These are phyloP conservation scores for Fusarium sp. DNA, from an alignment of 2,329 filamentous ascomycete species.

Conservation along the genomic window DNA sequence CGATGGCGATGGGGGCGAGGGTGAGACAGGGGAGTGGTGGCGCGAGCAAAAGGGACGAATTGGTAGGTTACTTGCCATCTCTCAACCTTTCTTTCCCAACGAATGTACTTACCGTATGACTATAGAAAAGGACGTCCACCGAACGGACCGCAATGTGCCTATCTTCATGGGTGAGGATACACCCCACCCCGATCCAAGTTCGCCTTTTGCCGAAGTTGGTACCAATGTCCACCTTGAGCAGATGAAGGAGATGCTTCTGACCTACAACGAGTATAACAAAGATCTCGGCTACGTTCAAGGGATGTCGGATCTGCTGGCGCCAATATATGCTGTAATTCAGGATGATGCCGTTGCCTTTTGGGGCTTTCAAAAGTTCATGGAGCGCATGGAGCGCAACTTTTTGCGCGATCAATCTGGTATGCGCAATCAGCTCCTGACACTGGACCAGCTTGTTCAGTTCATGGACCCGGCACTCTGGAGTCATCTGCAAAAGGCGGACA, in stretches of 20 bases:
- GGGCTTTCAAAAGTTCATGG: constrained; percentile 96
- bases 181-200: constrained; percentile 95
- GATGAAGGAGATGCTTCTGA: constrained; percentile 98
- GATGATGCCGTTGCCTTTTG: constrained; percentile 98
- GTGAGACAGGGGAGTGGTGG: constrained; percentile 94
- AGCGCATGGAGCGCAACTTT: constrained; percentile 98
- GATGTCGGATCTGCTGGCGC: constrained; percentile 96
- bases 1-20: constrained; percentile 82
- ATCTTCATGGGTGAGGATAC: constrained; percentile 97
- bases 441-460: constrained; percentile 95
- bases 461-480: constrained; percentile 96
- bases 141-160: constrained; percentile 94
- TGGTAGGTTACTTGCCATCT: constrained; percentile 70
- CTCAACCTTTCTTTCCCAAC: constrained; percentile 12
- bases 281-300: constrained; percentile 97
- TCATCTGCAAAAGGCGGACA: constrained; percentile 90
- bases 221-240: constrained; percentile 99
- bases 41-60: constrained; percentile 93
- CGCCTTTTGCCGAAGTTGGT: constrained; percentile 90
- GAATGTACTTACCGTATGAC: constrained; percentile 32
- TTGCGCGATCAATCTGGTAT: constrained; percentile 96
- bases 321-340: constrained; percentile 96
- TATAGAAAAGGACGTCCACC: constrained; percentile 97
- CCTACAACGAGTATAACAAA: constrained; percentile 98
- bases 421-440: constrained; percentile 88